Evolutionary conservation across 208 protist species (phyloP).

Genomic region (Wallacemonas collosoma): DNA sequence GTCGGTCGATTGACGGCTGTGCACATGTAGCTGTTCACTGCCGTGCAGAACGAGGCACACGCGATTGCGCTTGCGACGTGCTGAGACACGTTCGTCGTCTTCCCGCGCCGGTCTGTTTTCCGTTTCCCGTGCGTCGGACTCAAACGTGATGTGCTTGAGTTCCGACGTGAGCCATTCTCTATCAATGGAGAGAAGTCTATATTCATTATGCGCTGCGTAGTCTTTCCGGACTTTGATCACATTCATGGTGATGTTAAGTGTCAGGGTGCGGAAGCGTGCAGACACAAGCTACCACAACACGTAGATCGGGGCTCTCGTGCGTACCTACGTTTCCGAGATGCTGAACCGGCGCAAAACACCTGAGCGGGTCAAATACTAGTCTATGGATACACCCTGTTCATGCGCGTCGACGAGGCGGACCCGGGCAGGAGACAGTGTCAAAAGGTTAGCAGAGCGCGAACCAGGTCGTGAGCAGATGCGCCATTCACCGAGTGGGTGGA

Average conservation of each 20-base stretch:
- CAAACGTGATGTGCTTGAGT: not conserved
- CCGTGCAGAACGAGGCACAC: conserved; percentile 39
- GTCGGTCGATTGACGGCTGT: conserved; percentile 29
- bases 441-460: too few species aligned
- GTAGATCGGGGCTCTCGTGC: too few species aligned
- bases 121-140: not conserved
- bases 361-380: too few species aligned
- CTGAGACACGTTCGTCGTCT: not conserved
- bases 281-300: too few species aligned
- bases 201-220: conserved; percentile 40
- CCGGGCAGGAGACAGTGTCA: too few species aligned
- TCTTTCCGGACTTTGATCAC: conserved; percentile 41
- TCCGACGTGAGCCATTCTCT: conserved; percentile 17
- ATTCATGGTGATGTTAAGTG: conserved; percentile 28
- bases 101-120: not conserved
- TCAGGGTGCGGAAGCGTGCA: too few species aligned
- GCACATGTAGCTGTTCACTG: conserved; percentile 32
- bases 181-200: conserved; percentile 52
- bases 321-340: too few species aligned
- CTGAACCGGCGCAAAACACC: too few species aligned
- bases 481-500: not conserved
- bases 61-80: not conserved
- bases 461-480: too few species aligned
- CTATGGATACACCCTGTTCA: too few species aligned
- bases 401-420: too few species aligned